Conservation (phyloP, 495 filamentous ascomycete genomes). For the Neurospora pannonica region DNA sequence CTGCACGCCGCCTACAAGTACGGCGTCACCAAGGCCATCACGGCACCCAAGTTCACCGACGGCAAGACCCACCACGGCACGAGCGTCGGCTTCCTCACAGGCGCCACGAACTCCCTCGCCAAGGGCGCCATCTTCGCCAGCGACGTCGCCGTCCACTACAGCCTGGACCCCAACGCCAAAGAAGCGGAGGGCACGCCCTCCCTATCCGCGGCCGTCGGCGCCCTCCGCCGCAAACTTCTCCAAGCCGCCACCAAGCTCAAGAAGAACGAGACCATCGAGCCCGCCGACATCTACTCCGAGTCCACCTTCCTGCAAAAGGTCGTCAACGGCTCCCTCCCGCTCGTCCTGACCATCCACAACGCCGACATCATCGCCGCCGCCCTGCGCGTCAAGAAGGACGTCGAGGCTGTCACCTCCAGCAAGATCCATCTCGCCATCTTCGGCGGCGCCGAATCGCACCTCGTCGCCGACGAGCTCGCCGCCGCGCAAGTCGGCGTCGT, state of each 20-base stretch:
- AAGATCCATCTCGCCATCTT: conserved; percentile 32
- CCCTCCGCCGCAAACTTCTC: conserved; percentile 33
- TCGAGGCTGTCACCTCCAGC: conserved; percentile 16
- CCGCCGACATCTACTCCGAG: conserved; percentile 28
- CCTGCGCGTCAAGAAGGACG: conserved; percentile 27
- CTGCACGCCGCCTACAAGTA: conserved; percentile 30
- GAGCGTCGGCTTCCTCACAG: conserved; percentile 38
- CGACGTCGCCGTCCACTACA: conserved; percentile 39
- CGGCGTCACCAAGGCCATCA: conserved; percentile 39
- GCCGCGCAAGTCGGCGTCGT: conserved; percentile 37
- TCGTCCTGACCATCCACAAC: conserved; percentile 36
- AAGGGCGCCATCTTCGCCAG: conserved; percentile 28
- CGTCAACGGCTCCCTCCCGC: conserved; percentile 23
- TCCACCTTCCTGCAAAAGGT: conserved; percentile 29
- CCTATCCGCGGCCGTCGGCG: conserved; percentile 29
- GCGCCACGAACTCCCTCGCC: conserved; percentile 22
- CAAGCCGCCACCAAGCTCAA: conserved; percentile 21
- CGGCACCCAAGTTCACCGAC: conserved; percentile 27
- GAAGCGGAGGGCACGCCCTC: conserved; percentile 23
- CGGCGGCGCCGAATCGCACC: conserved; percentile 40
- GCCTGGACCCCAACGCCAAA: conserved; percentile 25
- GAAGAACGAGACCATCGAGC: conserved; percentile 10
- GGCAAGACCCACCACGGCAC: conserved; percentile 32
- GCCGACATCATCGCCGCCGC: conserved; percentile 35
- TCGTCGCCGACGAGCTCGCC: conserved; percentile 39